phyloP scores from a whole-genome alignment of 2,329 filamentous ascomycete genomes.

The Diaporthe citriasiana region DNA sequence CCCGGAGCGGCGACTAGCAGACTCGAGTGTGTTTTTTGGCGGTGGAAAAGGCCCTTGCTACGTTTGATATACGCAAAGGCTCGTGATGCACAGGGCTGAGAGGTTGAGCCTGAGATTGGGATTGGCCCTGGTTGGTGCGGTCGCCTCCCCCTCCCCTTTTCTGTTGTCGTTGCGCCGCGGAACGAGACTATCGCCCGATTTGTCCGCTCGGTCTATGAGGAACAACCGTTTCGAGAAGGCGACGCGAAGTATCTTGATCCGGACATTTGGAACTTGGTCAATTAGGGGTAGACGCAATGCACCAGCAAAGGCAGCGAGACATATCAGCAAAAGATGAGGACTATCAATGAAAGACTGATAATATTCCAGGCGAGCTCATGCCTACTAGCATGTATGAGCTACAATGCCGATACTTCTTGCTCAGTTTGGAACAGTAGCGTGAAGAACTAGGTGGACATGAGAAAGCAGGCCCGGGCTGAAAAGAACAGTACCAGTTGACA shows the following conservation, averaged over 20 bases:
- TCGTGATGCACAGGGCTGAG: neutral
- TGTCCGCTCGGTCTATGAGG: neutral
- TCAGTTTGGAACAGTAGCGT: no score
- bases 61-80: constrained; percentile 10
- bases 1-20: constrained; percentile 27
- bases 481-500: neutral
- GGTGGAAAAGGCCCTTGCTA: neutral
- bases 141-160: neutral
- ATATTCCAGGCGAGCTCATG: no score
- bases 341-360: neutral
- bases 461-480: neutral
- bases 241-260: constrained; percentile 9
- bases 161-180: neutral
- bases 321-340: neutral
- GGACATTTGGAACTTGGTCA: neutral
- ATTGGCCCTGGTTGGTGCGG: neutral
- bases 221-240: neutral
- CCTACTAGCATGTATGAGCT: no score
- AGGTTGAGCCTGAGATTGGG: constrained; percentile 2
- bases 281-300: neutral
- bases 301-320: fast-evolving
- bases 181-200: neutral
- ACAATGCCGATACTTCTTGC: no score
- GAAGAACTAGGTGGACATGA: neutral
- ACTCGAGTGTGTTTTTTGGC: constrained; percentile 7